Conservation (phyloP, 805 yeast genomes). For the Yarrowia divulgata region DNA sequence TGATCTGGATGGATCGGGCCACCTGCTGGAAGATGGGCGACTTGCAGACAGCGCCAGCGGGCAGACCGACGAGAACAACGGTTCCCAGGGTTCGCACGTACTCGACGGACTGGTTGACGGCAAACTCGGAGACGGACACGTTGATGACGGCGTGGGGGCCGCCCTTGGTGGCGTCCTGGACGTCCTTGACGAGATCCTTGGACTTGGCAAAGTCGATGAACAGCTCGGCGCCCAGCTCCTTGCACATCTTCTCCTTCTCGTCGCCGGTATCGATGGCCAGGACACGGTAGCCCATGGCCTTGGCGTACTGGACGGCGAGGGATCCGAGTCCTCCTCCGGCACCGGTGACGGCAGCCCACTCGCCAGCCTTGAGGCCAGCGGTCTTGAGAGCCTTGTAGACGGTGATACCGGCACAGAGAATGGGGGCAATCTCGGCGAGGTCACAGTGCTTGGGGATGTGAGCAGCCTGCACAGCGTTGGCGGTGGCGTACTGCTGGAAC, state of each 20-base stretch:
- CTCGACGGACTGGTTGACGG: slow-evolving; percentile 48
- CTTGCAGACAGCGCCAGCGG: slow-evolving; percentile 63
- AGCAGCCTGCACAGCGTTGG: slow-evolving; percentile 22
- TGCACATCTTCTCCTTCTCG: slow-evolving; percentile 63
- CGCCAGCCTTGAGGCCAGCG: slow-evolving; percentile 71
- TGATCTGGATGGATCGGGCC: slow-evolving; percentile 60
- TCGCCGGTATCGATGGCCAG: slow-evolving; percentile 75
- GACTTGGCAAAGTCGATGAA: slow-evolving; percentile 63
- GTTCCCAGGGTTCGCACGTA: slow-evolving; percentile 61
- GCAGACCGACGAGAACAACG: slow-evolving; percentile 67
- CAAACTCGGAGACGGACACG: slow-evolving; percentile 20
- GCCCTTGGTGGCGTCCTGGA: slow-evolving; percentile 60
- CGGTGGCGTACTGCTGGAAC: slow-evolving; percentile 27
- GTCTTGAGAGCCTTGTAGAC: slow-evolving; percentile 84
- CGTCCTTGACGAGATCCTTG: slow-evolving; percentile 57
- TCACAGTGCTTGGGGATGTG: slow-evolving; percentile 22
- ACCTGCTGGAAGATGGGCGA: slow-evolving; percentile 64
- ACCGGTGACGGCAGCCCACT: slow-evolving; percentile 80
- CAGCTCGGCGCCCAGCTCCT: slow-evolving; percentile 68
- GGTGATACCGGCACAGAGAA: slow-evolving; percentile 25
- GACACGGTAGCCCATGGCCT: slow-evolving; percentile 77
- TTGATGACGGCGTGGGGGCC: slow-evolving; percentile 50
- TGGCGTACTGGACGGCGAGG: slow-evolving; percentile 75
- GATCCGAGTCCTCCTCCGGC: slow-evolving; percentile 84
- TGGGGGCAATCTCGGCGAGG: slow-evolving; percentile 17